Base-by-base conservation (phyloP, 2,329 filamentous ascomycete species). In the Botryotinia narcissicola region DNA sequence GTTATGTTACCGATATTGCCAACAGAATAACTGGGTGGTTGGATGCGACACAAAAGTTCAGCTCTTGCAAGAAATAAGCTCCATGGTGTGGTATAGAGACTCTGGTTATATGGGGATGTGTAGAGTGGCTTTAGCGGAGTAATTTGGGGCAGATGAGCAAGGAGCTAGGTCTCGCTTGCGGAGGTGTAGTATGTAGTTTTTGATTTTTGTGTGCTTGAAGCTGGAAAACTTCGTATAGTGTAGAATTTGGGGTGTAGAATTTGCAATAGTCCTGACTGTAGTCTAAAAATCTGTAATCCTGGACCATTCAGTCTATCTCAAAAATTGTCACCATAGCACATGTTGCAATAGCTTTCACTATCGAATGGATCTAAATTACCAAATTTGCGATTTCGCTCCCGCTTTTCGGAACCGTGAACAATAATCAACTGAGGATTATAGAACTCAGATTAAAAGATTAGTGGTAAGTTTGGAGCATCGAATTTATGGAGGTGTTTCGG, bases 1-100 rank as follows among this genome's bases (percentile, higher is more conserved):
- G 75, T 63, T 81, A 81, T 72, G 80, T 80, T 73, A 77, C 72
- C 40, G 80, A 81, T 67, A 74, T 81, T 71, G 80, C 80, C 29
- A 81, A 81, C 51, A 75, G 79, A 14, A 74, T 74, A 70, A 75
- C 66, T 4, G 72, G 72, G 8, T 72, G 71, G 71, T 51, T 72
- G 71, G 25, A 72, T 48, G 71, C 71, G 3, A n/a, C 54, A 14
- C 64, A 67, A 18, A 72, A 60, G 32, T 72, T 32, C 12, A 18
- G 51, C 18, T 59, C 62, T 35, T 72, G 37, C 6, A 32, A 32
- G 35, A 32, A n/a, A 25, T 69, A 29, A 16, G 16, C 7, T 57
- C 3, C 4, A 2, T 57, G 7, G 1, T 54, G 25, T 29, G 16
- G 14, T 32, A 12, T 57, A n/a, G 3, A 4, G 29, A 57, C 10